These are phyloP conservation scores for Botrytis fragariae DNA, from an alignment of 2,329 filamentous ascomycete species.

Conservation along the genomic window DNA sequence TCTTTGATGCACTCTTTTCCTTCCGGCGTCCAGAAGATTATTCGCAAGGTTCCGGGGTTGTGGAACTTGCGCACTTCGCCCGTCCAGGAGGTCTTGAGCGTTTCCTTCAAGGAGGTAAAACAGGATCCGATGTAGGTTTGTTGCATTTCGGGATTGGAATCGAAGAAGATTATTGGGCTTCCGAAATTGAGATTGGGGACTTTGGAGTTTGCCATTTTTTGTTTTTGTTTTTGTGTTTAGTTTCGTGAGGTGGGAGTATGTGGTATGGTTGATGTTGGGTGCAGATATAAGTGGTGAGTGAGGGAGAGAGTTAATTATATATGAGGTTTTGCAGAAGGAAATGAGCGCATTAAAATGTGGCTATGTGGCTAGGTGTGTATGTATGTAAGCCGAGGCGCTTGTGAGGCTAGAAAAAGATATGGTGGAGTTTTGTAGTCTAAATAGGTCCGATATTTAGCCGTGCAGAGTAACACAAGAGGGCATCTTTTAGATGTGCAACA, in stretches of 20 bases:
- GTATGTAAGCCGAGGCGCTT: not conserved
- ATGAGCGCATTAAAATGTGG: not conserved
- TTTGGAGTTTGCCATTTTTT: constrained; percentile 2
- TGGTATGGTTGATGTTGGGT: not conserved
- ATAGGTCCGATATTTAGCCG: not conserved
- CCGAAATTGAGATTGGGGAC: constrained; percentile 25
- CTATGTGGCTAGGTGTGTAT: not conserved
- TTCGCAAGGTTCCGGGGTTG: constrained; percentile 28
- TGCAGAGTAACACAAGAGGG: not conserved
- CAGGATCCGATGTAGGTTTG: constrained; percentile 32
- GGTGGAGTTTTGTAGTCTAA: not conserved
- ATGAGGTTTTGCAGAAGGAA: not conserved
- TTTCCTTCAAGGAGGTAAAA: constrained; percentile 27
- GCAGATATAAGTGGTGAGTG: not conserved
- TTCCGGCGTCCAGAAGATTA: constrained; percentile 32
- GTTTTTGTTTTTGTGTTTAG: no score
- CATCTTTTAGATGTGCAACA: not conserved
- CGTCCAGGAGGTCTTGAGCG: constrained; percentile 31
- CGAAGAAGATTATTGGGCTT: constrained; percentile 32
- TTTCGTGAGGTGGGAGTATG: not conserved
- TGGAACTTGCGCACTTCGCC: constrained; percentile 32
- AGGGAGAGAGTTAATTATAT: not conserved
- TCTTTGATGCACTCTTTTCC: constrained; percentile 32
- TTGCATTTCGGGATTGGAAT: constrained; percentile 35
- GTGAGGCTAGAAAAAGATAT: not conserved